Conservation (phyloP, 2,329 filamentous ascomycete species). For the Diaporthe velutina region DNA sequence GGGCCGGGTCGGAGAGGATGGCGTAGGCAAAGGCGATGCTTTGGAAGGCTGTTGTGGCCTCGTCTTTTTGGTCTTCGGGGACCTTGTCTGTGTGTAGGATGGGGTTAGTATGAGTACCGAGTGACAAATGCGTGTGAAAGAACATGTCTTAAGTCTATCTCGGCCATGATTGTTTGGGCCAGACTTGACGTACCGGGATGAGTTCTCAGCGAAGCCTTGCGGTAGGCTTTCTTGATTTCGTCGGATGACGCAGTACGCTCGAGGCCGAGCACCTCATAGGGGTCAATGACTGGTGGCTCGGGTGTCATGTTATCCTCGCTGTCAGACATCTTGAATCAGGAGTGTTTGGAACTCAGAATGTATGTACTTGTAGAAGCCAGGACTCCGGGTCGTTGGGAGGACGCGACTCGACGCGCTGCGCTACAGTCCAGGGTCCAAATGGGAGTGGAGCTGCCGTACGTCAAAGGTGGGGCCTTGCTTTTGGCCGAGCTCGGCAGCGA, state of each 20-base stretch:
- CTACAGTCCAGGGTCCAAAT: conserved; percentile 21
- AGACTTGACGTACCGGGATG: conserved; percentile 77
- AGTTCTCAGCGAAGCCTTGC: conserved; percentile 87
- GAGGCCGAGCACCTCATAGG: conserved; percentile 84
- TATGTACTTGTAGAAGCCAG: conserved; percentile 32
- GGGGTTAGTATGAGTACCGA: neutral
- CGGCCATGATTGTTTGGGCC: neutral
- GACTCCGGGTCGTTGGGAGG: neutral
- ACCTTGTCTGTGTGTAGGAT: conserved; percentile 77
- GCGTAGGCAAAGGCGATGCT: conserved; percentile 94
- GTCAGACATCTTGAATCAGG: conserved; percentile 56
- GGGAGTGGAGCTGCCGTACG: conserved; percentile 20
- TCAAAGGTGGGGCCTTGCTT: conserved; percentile 8
- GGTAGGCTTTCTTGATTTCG: conserved; percentile 91
- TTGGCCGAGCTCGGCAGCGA: conserved; percentile 26
- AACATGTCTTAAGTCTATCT: neutral
- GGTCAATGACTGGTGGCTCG: conserved; percentile 75
- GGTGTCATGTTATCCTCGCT: conserved; percentile 66
- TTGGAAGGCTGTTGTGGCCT: conserved; percentile 87
- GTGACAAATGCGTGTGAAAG: neutral
- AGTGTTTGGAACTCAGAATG: conserved; percentile 22
- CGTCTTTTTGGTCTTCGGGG: conserved; percentile 72
- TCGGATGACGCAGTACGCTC: conserved; percentile 78
- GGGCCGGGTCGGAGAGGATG: conserved; percentile 84
- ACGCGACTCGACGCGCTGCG: conserved; percentile 31